A percentile compares a stretch with the other conserved stretches of the same genome.
Conservation (phyloP, 139 green algal genomes). For the Coelastrella sp. region DNA sequence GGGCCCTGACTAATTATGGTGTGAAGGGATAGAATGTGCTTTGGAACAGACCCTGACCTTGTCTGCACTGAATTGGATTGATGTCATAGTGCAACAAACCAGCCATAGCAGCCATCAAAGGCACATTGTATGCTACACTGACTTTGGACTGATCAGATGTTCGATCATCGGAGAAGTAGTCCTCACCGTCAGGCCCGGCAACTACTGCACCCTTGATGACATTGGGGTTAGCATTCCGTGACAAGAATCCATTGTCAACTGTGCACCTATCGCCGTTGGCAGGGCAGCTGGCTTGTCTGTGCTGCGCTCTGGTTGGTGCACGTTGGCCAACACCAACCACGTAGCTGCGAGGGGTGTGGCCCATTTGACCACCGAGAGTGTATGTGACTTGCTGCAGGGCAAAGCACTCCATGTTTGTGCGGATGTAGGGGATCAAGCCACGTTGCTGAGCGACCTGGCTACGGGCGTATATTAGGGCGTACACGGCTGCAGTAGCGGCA, state of each 20-base stretch:
- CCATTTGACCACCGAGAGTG: constrained; percentile 18
- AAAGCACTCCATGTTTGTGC: constrained; percentile 46
- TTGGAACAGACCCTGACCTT: constrained; percentile 37
- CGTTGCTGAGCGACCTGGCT: not conserved
- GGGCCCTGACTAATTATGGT: too few species aligned
- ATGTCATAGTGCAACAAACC: constrained; percentile 33
- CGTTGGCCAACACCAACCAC: constrained; percentile 60
- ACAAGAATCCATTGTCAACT: not conserved
- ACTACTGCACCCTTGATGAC: constrained; percentile 73
- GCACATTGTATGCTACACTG: constrained; percentile 53
- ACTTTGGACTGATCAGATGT: constrained; percentile 42
- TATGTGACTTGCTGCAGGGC: constrained; percentile 46
- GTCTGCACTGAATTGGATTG: constrained; percentile 17
- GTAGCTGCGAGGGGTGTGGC: constrained; percentile 37
- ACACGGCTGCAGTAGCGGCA: not conserved
- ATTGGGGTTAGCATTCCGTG: constrained; percentile 54
- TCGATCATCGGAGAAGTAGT: constrained; percentile 43
- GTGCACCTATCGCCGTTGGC: not conserved
- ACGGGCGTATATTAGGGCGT: constrained; percentile 26
- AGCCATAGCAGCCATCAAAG: constrained; percentile 52
- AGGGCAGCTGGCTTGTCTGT: constrained; percentile 66
- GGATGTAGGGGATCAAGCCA: not conserved
- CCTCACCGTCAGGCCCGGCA: constrained; percentile 57
- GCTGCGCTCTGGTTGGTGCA: constrained; percentile 55
- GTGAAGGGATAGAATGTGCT: constrained; percentile 4